Conservation (phyloP, 2,329 filamentous ascomycete genomes). For the Clonostachys rosea region DNA sequence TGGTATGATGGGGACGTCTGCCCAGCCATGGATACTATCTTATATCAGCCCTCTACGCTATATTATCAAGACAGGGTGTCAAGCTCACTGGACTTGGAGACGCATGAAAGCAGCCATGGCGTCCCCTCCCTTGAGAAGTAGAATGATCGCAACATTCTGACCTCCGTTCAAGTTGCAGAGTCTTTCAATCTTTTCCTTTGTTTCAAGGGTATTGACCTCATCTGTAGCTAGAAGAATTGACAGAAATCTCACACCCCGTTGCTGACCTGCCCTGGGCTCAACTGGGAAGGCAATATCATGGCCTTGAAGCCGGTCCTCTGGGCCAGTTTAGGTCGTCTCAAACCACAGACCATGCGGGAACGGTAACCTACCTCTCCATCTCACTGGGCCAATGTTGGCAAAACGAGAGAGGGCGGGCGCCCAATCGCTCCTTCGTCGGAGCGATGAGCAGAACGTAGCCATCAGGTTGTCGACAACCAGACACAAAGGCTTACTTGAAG, state of each 20-base stretch:
- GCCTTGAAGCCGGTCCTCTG: constrained; percentile 33
- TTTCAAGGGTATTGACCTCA: constrained; percentile 23
- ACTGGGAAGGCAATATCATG: constrained; percentile 41
- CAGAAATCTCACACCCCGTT: constrained; percentile 15
- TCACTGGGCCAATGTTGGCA: no score
- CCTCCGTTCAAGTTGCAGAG: constrained; percentile 33
- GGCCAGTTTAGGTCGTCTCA: neutral
- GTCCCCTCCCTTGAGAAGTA: constrained; percentile 29
- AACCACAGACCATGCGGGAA: constrained; percentile 18
- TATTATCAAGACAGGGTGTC: neutral
- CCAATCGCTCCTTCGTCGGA: constrained; percentile 30
- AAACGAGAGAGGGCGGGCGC: constrained; percentile 19
- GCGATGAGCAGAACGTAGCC: constrained; percentile 29
- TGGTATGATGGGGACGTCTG: constrained; percentile 34
- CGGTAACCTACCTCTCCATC: neutral
- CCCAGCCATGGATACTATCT: constrained; percentile 23
- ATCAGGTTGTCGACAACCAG: no score
- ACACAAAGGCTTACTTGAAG: no score
- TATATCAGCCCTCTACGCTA: neutral
- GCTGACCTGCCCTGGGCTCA: neutral
- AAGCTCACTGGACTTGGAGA: constrained; percentile 37
- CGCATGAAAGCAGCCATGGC: constrained; percentile 27
- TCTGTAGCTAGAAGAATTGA: constrained; percentile 31
- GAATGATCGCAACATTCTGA: constrained; percentile 32
- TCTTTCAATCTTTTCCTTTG: constrained; percentile 27